Percentiles rank a stretch among this genome's conserved stretches.
Evolutionary conservation across 495 filamentous ascomycete species (phyloP).

Genomic region (Paragyromitra xinjiangensis): DNA sequence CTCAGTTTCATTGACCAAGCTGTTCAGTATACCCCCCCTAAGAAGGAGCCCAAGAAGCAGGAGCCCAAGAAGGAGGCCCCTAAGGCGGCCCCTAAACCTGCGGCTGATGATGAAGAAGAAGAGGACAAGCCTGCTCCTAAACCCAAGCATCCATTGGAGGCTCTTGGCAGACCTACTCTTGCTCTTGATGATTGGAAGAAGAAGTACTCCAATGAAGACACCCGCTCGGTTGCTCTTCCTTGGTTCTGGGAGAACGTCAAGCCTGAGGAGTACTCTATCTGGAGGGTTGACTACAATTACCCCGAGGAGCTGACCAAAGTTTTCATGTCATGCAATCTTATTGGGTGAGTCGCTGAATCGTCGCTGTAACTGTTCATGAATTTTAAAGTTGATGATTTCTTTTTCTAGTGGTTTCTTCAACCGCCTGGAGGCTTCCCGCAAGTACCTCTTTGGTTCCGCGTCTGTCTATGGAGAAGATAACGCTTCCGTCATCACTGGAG

Average conservation of each 20-base stretch:
- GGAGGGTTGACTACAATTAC: constrained; percentile 94
- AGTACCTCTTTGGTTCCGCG: constrained; percentile 92
- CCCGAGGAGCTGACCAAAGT: constrained; percentile 94
- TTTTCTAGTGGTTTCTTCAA: constrained; percentile 81
- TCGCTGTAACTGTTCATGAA: neutral
- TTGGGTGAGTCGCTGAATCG: constrained; percentile 63
- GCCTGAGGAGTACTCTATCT: constrained; percentile 92
- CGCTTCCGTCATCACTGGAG: constrained; percentile 86
- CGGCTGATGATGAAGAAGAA: constrained; percentile 72
- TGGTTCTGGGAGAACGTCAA: constrained; percentile 99
- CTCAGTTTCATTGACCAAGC: constrained; percentile 81
- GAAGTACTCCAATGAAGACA: constrained; percentile 96
- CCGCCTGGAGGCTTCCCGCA: constrained; percentile 96
- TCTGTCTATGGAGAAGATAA: constrained; percentile 84
- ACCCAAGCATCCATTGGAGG: constrained; percentile 95
- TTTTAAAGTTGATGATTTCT: neutral
- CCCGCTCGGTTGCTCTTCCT: constrained; percentile 79
- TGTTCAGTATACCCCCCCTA: constrained; percentile 86
- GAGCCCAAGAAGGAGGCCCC: constrained; percentile 71
- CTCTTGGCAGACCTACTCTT: constrained; percentile 79
- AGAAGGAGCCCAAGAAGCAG: constrained; percentile 76
- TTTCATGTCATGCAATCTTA: constrained; percentile 98
- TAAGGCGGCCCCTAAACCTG: constrained; percentile 67
- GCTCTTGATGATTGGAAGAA: constrained; percentile 97
- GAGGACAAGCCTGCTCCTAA: constrained; percentile 78